These are phyloP conservation scores for Aspergillus hancockii DNA, from an alignment of 495 filamentous ascomycete species.

Conservation along the genomic window DNA sequence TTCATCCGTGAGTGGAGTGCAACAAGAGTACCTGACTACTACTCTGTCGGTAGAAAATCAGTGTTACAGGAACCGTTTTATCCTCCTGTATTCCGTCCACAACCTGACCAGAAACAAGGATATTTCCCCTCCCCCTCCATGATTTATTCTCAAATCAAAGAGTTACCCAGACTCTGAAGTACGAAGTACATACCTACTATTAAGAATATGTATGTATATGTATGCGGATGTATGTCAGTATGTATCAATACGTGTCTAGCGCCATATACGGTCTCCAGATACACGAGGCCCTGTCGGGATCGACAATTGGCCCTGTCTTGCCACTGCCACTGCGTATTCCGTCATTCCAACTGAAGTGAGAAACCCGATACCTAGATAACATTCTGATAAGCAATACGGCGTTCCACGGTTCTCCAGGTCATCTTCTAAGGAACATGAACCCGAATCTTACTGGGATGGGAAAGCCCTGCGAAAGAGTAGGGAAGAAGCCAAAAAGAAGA, in stretches of 20 bases:
- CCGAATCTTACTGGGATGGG: background rate
- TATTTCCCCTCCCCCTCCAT: too few species aligned
- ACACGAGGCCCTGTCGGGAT: slow-evolving; percentile 6
- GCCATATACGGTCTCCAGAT: background rate
- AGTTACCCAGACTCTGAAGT: too few species aligned
- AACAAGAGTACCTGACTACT: background rate
- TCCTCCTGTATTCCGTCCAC: too few species aligned
- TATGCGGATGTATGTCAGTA: background rate
- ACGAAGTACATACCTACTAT: too few species aligned
- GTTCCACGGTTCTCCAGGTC: background rate
- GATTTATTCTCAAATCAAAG: too few species aligned
- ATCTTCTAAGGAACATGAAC: background rate
- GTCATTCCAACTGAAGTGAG: background rate
- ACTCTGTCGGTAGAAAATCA: background rate
- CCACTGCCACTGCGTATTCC: background rate
- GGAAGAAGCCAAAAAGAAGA: background rate
- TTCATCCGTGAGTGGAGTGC: background rate
- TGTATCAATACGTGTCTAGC: background rate
- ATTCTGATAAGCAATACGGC: background rate
- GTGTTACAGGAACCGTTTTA: background rate
- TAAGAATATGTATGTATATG: too few species aligned
- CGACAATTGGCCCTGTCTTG: background rate
- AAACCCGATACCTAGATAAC: background rate
- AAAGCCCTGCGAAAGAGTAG: background rate
- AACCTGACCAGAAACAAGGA: background rate